These are phyloP conservation scores for Globisporangium radiosum DNA, from an alignment of 352 stramenopile genomes.

Conservation along the genomic window DNA sequence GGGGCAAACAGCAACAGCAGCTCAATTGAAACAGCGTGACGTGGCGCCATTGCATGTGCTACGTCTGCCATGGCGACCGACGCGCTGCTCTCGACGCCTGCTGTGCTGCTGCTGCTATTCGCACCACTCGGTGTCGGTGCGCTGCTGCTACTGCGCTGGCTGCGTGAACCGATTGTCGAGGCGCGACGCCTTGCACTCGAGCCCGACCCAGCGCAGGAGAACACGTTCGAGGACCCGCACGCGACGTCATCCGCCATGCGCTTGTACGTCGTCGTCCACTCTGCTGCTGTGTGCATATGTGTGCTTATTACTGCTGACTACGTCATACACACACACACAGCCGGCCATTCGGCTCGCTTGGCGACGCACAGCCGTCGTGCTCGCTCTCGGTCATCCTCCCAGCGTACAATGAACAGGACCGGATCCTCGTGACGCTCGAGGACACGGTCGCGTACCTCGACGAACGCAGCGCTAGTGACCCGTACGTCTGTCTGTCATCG, in stretches of 20 bases:
- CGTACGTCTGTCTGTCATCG: conserved; percentile 19
- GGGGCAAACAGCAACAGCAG: too few species aligned
- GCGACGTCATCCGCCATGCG: conserved; percentile 20
- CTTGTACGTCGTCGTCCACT: conserved; percentile 20
- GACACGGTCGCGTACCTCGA: conserved; percentile 86
- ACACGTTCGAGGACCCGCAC: conserved; percentile 51
- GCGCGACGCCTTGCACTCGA: conserved; percentile 43
- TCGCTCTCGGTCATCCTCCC: conserved; percentile 91
- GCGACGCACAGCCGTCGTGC: conserved; percentile 40
- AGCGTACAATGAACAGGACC: conserved; percentile 93
- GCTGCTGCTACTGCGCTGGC: conserved; percentile 47
- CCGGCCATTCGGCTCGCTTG: conserved; percentile 48
- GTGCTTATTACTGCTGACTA: neutral
- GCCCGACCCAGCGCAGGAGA: conserved; percentile 45
- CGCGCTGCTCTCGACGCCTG: conserved; percentile 11
- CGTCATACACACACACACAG: conserved; percentile 12
- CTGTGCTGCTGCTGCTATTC: conserved; percentile 17
- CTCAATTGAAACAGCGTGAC: too few species aligned
- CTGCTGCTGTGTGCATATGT: too few species aligned
- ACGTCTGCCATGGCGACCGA: conserved; percentile 8
- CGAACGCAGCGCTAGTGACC: conserved; percentile 36
- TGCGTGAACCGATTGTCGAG: conserved; percentile 45
- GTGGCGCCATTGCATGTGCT: neutral
- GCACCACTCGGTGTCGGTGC: conserved; percentile 15
- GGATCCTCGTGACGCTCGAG: conserved; percentile 89